Percentiles rank a stretch among this genome's conserved stretches.
phyloP scores from a whole-genome alignment of 179 eudicot genomes.

The Drosera spatulata region DNA sequence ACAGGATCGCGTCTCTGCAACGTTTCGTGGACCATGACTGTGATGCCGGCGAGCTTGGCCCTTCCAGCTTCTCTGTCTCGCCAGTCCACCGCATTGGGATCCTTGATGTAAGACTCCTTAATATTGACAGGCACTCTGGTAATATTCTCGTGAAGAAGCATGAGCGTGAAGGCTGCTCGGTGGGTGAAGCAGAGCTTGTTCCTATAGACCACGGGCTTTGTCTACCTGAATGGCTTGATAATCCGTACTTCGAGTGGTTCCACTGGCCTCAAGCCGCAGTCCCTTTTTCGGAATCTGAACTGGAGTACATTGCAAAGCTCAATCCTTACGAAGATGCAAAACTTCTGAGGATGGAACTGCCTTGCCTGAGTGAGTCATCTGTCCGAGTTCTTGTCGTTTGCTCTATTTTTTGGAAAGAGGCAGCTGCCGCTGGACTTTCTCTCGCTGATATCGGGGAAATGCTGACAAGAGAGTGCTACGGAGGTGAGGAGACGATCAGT shows the following conservation, averaged over 20 bases:
- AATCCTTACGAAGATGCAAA: slow-evolving; percentile 72
- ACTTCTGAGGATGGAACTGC: slow-evolving; percentile 49
- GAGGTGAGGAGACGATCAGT: slow-evolving; percentile 60
- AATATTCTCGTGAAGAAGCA: slow-evolving; percentile 61
- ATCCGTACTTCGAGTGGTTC: slow-evolving; percentile 96
- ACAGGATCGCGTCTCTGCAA: slow-evolving; percentile 78
- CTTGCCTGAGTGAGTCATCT: slow-evolving; percentile 60
- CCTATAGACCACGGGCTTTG: slow-evolving; percentile 97
- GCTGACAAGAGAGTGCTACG: slow-evolving; percentile 74
- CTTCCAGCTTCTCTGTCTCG: slow-evolving; percentile 70
- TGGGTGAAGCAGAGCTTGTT: slow-evolving; percentile 51
- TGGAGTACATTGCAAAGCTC: slow-evolving; percentile 55
- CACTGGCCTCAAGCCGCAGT: slow-evolving; percentile 98
- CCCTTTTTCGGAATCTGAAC: slow-evolving; percentile 71
- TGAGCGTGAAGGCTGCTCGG: slow-evolving; percentile 21
- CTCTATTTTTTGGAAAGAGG: slow-evolving; percentile 63
- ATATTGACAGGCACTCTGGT: slow-evolving; percentile 91
- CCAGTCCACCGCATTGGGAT: slow-evolving; percentile 83
- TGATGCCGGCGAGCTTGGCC: slow-evolving; percentile 90
- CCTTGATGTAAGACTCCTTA: slow-evolving; percentile 65
- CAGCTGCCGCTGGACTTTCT: slow-evolving; percentile 54
- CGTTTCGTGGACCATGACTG: slow-evolving; percentile 57
- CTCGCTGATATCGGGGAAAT: slow-evolving; percentile 85
- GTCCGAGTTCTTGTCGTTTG: slow-evolving; percentile 71
- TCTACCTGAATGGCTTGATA: slow-evolving; percentile 84